Percentiles rank a stretch among this genome's conserved stretches.
Conservation (phyloP, 2,329 filamentous ascomycete genomes). For the Ophiostoma australiae region DNA sequence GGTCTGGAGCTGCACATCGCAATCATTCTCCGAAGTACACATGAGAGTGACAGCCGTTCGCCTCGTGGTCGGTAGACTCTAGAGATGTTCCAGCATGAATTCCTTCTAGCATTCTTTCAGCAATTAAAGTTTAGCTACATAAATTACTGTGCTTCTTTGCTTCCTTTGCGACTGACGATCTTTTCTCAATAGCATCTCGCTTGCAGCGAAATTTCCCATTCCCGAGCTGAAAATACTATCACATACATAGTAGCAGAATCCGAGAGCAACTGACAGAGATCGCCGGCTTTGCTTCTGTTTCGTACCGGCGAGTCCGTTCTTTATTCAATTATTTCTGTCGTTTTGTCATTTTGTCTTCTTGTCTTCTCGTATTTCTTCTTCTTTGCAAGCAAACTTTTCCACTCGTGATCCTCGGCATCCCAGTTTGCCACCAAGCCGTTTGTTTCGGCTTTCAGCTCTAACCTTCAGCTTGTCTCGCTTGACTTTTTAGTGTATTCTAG, state of each 20-base stretch:
- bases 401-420: neutral
- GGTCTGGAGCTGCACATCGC: neutral
- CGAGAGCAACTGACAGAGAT: neutral
- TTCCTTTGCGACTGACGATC: neutral
- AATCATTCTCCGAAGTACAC: neutral
- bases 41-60: neutral
- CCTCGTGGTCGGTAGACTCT: neutral
- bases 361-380: neutral
- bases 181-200: neutral
- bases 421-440: neutral
- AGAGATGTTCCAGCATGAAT: neutral
- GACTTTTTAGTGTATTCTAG: neutral
- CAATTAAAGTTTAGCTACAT: neutral
- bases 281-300: neutral
- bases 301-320: neutral
- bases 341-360: neutral
- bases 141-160: too few species aligned
- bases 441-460: slow-evolving; percentile 4
- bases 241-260: neutral
- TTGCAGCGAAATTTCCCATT: neutral
- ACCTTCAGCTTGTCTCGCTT: neutral
- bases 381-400: neutral
- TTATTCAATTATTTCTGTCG: neutral
- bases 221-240: neutral
- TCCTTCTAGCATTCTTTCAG: neutral